Evolutionary conservation across 2,329 filamentous ascomycete genomes (phyloP).

Genomic region (Neoarthrinium moseri): DNA sequence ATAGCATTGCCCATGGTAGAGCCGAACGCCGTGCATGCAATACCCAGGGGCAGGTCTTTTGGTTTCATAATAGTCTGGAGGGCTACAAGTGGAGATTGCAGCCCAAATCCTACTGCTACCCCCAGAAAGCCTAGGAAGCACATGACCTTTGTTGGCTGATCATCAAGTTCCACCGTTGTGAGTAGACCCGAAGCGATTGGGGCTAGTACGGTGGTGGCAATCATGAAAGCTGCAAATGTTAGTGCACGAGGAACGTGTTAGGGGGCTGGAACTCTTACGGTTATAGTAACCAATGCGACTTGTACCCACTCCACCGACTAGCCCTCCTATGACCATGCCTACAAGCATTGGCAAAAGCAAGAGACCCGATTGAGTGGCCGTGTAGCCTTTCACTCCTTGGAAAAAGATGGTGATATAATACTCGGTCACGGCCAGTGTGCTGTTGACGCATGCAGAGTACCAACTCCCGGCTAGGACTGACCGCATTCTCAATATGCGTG

Average conservation of each 20-base stretch:
- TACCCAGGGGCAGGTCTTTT: conserved; percentile 1
- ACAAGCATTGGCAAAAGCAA: conserved; percentile 6
- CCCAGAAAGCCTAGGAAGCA: conserved; percentile 10
- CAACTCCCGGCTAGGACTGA: conserved; percentile 6
- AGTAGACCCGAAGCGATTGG: conserved; percentile 12
- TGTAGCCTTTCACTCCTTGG: conserved; percentile 8
- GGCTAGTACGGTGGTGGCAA: conserved; percentile 10
- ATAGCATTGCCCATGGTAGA: conserved; percentile 12
- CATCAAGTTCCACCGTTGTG: conserved; percentile 11
- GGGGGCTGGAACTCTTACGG: conserved; percentile 3
- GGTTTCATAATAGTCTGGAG: conserved; percentile 11
- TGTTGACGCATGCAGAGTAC: conserved; percentile 10
- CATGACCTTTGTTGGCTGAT: conserved; percentile 4
- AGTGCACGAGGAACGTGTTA: background rate
- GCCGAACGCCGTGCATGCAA: conserved; percentile 8
- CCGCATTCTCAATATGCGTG: conserved; percentile 4
- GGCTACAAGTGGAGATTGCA: conserved; percentile 11
- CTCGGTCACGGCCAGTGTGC: conserved; percentile 12
- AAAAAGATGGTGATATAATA: conserved; percentile 13
- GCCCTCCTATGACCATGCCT: conserved; percentile 1
- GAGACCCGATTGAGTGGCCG: conserved; percentile 3
- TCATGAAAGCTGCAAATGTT: conserved; percentile 12
- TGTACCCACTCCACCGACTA: conserved; percentile 1
- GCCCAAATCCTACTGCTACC: conserved; percentile 6
- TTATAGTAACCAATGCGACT: conserved; percentile 5